Conservation (phyloP, 140 eudicot genomes). For the Erigeron philadelphicus region DNA sequence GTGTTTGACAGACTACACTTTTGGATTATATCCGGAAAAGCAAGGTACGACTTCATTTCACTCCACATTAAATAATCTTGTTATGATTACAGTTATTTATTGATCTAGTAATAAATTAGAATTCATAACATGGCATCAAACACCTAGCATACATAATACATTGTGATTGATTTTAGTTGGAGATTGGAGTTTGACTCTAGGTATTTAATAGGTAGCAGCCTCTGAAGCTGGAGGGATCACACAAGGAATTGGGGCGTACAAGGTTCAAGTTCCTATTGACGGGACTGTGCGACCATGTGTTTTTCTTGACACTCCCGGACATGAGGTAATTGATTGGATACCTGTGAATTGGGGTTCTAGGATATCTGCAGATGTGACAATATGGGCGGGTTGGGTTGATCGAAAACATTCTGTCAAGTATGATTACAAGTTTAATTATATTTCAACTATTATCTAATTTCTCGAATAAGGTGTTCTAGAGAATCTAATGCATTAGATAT, state of each 20-base stretch:
- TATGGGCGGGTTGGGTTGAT: background rate
- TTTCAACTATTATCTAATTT: background rate
- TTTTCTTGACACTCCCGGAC: constrained; percentile 97
- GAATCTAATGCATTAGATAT: background rate
- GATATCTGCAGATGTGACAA: background rate
- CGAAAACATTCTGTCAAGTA: background rate
- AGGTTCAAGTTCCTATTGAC: constrained; percentile 80
- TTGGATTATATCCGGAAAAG: constrained; percentile 83
- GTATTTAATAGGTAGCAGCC: constrained; percentile 73
- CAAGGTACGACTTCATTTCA: constrained; percentile 52
- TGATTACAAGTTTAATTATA: background rate
- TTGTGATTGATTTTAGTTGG: constrained; percentile 13
- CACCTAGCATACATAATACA: background rate
- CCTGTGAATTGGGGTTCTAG: background rate
- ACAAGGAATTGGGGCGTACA: constrained; percentile 97
- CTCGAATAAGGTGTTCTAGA: background rate
- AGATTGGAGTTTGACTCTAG: constrained; percentile 27
- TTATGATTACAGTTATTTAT: background rate
- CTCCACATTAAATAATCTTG: background rate
- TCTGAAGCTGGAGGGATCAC: constrained; percentile 99
- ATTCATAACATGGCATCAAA: constrained; percentile 5
- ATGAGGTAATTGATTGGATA: constrained; percentile 51
- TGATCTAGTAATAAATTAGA: constrained; percentile 19
- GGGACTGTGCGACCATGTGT: constrained; percentile 68
- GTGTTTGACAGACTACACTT: constrained; percentile 73